Conservation (phyloP, 441 rosid genomes). For the Gossypium schwendimanii region DNA sequence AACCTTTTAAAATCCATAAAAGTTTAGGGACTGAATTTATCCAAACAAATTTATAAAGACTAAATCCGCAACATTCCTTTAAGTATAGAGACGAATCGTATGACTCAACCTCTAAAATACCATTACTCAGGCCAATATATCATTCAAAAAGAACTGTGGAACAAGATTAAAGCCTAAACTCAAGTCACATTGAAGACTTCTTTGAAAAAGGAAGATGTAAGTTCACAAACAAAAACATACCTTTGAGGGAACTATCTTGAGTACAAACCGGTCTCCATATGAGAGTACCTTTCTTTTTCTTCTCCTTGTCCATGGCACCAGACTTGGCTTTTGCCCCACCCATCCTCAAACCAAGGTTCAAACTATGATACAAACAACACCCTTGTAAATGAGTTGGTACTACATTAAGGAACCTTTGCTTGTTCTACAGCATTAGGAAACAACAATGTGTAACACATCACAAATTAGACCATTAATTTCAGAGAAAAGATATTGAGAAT, state of each 20-base stretch:
- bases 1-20: no score
- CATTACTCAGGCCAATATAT: neutral
- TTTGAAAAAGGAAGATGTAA: neutral
- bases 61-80: no score
- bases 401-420: slow-evolving; percentile 3
- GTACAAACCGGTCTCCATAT: slow-evolving; percentile 55
- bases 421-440: neutral
- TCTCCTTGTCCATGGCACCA: slow-evolving; percentile 26
- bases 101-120: neutral
- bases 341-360: slow-evolving; percentile 32
- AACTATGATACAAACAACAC: slow-evolving; percentile 19
- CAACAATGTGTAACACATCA: neutral
- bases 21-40: no score
- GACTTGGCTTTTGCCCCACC: slow-evolving; percentile 21
- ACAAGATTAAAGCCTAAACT: neutral
- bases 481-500: neutral
- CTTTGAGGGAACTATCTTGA: slow-evolving; percentile 35
- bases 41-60: no score
- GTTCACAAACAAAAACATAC: slow-evolving; percentile 24
- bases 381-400: slow-evolving; percentile 20
- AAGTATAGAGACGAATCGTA: no score
- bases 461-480: neutral
- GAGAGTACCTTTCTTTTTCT: slow-evolving; percentile 28
- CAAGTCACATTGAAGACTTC: neutral
- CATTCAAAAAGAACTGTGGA: neutral